A percentile compares a stretch with the other conserved stretches of the same genome.
These are phyloP conservation scores for Trypanosoma conorhini DNA, from an alignment of 208 protist genomes.

Conservation along the genomic window DNA sequence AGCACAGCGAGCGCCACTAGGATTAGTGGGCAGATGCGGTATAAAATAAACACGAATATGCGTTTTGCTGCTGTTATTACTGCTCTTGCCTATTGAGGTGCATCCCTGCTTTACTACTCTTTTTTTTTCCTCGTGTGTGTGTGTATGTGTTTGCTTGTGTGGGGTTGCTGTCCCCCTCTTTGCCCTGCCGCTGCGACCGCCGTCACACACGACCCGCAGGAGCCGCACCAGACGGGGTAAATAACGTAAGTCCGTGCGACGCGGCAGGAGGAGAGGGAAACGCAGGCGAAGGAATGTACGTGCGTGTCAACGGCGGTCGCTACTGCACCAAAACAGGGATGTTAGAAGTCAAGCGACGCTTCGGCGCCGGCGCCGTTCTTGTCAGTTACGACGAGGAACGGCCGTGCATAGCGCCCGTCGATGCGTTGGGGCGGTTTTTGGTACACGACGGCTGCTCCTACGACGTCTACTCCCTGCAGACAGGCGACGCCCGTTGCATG, in stretches of 20 bases:
- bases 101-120: background rate
- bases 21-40: background rate
- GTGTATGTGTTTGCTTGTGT: background rate
- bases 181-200: background rate
- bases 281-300: constrained; percentile 24
- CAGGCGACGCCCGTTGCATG: background rate
- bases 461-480: constrained; percentile 33
- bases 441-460: constrained; percentile 42
- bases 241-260: background rate
- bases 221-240: background rate
- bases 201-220: background rate
- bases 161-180: no score
- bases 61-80: background rate
- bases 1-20: background rate
- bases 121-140: background rate
- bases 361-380: constrained; percentile 43
- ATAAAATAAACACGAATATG: background rate
- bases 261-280: background rate
- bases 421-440: constrained; percentile 47
- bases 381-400: constrained; percentile 5
- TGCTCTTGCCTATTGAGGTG: background rate
- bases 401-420: constrained; percentile 48
- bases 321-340: constrained; percentile 30
- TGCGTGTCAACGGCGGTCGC: constrained; percentile 44
- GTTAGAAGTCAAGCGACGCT: constrained; percentile 43